phyloP scores from a whole-genome alignment of 805 yeast genomes.

The Yarrowia sp. region DNA sequence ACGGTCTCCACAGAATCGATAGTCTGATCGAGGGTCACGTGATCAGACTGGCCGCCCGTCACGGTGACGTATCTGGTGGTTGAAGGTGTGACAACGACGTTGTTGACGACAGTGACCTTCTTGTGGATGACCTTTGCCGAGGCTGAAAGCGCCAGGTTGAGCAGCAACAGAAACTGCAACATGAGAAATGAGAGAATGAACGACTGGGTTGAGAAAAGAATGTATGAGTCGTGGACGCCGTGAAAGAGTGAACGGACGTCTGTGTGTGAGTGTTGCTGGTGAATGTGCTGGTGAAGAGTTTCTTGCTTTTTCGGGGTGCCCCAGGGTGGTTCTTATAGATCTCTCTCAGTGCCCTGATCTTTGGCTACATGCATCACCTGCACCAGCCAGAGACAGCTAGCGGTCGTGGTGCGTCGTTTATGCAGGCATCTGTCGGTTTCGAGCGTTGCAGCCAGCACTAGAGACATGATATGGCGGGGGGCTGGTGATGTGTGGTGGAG shows the following conservation, averaged over 20 bases:
- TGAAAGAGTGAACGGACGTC: conserved; percentile 16
- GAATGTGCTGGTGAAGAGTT: neutral
- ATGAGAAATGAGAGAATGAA: neutral
- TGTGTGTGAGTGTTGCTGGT: no score
- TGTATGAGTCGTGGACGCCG: conserved; percentile 12
- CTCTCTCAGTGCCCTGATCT: no score
- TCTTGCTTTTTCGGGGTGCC: neutral
- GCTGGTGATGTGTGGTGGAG: neutral
- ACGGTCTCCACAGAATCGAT: conserved; percentile 36
- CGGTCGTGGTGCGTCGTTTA: neutral
- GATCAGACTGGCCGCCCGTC: conserved; percentile 28
- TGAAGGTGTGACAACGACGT: conserved; percentile 30
- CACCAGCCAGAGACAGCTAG: neutral
- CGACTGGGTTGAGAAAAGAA: conserved; percentile 1
- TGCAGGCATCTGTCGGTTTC: neutral
- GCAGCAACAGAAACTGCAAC: conserved; percentile 19
- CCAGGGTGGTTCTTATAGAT: no score
- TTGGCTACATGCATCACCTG: no score
- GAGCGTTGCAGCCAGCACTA: neutral
- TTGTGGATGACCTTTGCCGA: conserved; percentile 18
- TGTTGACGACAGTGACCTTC: conserved; percentile 14
- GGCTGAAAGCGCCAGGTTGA: conserved; percentile 22
- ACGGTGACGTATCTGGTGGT: conserved; percentile 29
- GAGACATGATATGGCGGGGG: neutral
- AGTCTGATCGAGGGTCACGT: conserved; percentile 32